These are phyloP conservation scores for Sequoiadendron giganteum DNA, from an alignment of 75 land plant species.

Conservation along the genomic window DNA sequence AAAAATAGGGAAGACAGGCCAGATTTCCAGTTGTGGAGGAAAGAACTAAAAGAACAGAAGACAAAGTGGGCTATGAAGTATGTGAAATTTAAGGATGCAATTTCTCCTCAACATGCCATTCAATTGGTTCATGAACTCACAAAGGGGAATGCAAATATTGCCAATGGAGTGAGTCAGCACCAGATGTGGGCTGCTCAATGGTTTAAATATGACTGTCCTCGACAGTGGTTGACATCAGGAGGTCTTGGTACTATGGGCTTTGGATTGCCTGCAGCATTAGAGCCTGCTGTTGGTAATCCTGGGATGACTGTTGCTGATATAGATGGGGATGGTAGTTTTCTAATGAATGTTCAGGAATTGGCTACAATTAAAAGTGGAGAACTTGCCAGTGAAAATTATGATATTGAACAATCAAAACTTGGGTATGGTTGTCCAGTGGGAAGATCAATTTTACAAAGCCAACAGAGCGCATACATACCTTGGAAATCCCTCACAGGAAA, in stretches of 20 bases:
- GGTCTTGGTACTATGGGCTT: slow-evolving; percentile 97
- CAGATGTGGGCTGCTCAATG: slow-evolving; percentile 99
- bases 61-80: slow-evolving; percentile 56
- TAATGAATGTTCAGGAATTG: slow-evolving; percentile 90
- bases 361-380: slow-evolving; percentile 76
- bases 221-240: slow-evolving; percentile 85
- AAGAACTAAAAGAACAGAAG: slow-evolving; percentile 74
- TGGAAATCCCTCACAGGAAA: slow-evolving; percentile 72
- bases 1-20: slow-evolving; percentile 30
- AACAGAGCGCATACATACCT: slow-evolving; percentile 85
- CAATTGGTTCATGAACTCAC: slow-evolving; percentile 74
- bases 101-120: slow-evolving; percentile 89
- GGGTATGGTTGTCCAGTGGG: slow-evolving; percentile 97
- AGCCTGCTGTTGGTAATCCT: slow-evolving; percentile 81
- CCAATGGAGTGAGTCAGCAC: slow-evolving; percentile 94
- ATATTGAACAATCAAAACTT: slow-evolving; percentile 87
- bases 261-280: slow-evolving; percentile 90
- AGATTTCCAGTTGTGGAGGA: slow-evolving; percentile 69
- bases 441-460: slow-evolving; percentile 80
- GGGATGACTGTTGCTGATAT: slow-evolving; percentile 28
- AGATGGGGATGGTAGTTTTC: slow-evolving; percentile 70
- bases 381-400: slow-evolving; percentile 85
- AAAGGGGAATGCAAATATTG: slow-evolving; percentile 67
- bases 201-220: slow-evolving; percentile 72
- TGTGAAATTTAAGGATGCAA: slow-evolving; percentile 66